These are phyloP conservation scores for Pleurotus pulmonarius DNA, from an alignment of 768 basidiomycete species.

Conservation along the genomic window DNA sequence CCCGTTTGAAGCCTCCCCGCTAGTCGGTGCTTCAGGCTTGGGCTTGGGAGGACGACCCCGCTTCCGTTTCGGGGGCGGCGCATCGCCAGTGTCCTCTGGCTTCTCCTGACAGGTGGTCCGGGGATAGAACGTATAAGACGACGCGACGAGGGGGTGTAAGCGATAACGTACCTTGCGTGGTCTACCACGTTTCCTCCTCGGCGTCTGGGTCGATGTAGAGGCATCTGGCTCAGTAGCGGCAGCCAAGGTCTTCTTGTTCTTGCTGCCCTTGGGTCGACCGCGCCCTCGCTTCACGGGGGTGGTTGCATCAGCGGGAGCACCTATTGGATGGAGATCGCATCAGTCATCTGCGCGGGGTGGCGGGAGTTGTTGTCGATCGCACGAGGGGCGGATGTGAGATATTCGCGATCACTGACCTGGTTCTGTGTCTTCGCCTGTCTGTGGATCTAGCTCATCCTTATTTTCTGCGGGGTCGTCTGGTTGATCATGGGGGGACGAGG, in stretches of 20 bases:
- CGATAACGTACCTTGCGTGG: conserved; percentile 56
- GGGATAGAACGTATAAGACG: conserved; percentile 13
- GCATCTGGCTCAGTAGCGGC: conserved; percentile 24
- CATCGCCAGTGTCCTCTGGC: conserved; percentile 38
- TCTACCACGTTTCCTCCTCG: conserved; percentile 58
- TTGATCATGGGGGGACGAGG: conserved; percentile 50
- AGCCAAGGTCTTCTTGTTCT: conserved; percentile 50
- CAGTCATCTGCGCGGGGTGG: conserved; percentile 2
- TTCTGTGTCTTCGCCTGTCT: conserved; percentile 18
- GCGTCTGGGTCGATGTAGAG: conserved; percentile 26
- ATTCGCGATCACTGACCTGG: conserved; percentile 5
- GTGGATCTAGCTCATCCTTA: conserved; percentile 47
- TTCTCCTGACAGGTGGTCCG: conserved; percentile 35
- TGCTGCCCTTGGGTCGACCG: conserved; percentile 88
- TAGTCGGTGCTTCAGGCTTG: conserved; percentile 35
- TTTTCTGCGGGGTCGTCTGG: conserved; percentile 53
- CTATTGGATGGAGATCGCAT: conserved; percentile 22
- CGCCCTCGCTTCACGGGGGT: conserved; percentile 69
- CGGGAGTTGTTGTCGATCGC: conserved; percentile 7
- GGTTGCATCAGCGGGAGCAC: conserved; percentile 34
- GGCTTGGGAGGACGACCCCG: conserved; percentile 77
- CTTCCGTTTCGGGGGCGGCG: conserved; percentile 54
- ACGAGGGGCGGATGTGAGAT: conserved; percentile 2
- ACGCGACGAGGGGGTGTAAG: conserved; percentile 14
- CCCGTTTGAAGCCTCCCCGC: conserved; percentile 32